Conservation (phyloP, 352 stramenopile species). For the Globisporangium canariense region DNA sequence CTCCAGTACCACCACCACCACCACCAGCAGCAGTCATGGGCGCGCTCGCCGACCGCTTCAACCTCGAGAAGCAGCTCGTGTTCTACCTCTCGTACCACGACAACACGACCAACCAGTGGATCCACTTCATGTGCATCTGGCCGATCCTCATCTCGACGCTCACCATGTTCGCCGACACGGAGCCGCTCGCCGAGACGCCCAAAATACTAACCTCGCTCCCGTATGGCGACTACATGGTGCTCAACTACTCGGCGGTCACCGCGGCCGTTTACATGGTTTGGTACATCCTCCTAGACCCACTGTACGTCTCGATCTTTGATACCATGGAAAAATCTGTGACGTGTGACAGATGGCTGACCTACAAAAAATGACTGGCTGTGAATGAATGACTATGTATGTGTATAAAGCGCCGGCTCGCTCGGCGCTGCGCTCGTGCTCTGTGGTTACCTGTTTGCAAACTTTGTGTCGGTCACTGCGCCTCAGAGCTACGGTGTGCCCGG, state of each 20-base stretch:
- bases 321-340: background rate
- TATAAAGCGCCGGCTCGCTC: conserved; percentile 40
- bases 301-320: conserved; percentile 21
- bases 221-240: conserved; percentile 47
- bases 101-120: conserved; percentile 75
- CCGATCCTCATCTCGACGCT: conserved; percentile 79
- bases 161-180: conserved; percentile 50
- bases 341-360: background rate
- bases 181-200: conserved; percentile 28
- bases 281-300: conserved; percentile 68
- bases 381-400: background rate
- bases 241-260: conserved; percentile 58
- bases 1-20: background rate
- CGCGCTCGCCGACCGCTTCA: conserved; percentile 49
- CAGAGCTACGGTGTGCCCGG: conserved; percentile 30
- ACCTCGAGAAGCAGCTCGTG: conserved; percentile 77
- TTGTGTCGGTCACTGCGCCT: conserved; percentile 37
- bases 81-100: conserved; percentile 88
- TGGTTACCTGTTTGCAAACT: conserved; percentile 61
- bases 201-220: conserved; percentile 25
- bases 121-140: conserved; percentile 85
- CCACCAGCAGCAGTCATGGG: conserved; percentile 4
- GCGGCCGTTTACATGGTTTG: conserved; percentile 69
- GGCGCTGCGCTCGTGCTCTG: conserved; percentile 48
- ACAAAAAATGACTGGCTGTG: conserved; percentile 2